Base-by-base conservation (phyloP, 192 early-diverging fungal species). In the Coemansia javaensis region DNA sequence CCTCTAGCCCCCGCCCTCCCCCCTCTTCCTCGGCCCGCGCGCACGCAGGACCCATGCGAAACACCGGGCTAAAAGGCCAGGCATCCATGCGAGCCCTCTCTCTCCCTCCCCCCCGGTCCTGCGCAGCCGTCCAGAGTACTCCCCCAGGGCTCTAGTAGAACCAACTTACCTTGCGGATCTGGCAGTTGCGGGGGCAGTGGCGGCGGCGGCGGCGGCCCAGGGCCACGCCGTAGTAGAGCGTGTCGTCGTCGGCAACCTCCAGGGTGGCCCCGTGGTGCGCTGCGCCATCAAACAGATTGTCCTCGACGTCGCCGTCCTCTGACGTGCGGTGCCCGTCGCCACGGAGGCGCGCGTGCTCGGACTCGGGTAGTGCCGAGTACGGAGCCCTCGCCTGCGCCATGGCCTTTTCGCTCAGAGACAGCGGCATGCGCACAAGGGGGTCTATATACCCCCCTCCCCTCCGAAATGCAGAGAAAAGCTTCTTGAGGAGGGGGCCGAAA, bases 241-340 rank as follows among this genome's bases (percentile, higher is more conserved):
- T 60, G 44, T 72, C 61, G 45, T 54, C 56, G 48, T 72, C 68
- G 6, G 68, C 52, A 10, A 56, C 57, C 34, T 72, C 68, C 53
- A 72, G 41, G 10, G 53, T 35, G 16, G 52, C 47, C 2, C 48
- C 31, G 21, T 35, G 50, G 28, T 54, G 50, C 18, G 28, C 28
- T 23, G 55, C 15, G 37, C 38, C 30, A 22, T 65, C 68, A 33
- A 72, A 65, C 30, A 72, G 44, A 41, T 64, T 65, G 62, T 72
- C 61, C 20, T 71, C 68, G 40, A 64, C 44, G 49, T 72, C 68
- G 25, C 52, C 57, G 5, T 55, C 59, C 16, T 54, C 52, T 1
- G 52, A 56, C 31, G 44, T 40, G n/a, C n/a, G n/a, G 21, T 39
- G 48, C 36, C 25, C 47, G 42, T 57, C 56, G 41, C 41, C 47